phyloP scores from a whole-genome alignment of 2,329 filamentous ascomycete species.

The Fusarium continuum region DNA sequence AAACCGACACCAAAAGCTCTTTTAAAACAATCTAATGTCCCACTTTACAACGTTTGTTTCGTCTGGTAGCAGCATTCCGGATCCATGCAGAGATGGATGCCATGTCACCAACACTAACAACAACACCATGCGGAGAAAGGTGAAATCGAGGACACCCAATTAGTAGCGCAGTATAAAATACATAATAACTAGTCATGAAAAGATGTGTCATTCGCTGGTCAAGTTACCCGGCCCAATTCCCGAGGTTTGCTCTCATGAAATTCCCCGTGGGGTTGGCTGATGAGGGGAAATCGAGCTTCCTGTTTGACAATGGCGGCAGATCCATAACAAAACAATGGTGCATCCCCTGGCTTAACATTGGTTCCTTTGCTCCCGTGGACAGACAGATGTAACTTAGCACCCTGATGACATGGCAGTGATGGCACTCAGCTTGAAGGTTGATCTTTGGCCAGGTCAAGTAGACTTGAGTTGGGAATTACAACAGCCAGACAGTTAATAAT shows the following conservation, averaged over 20 bases:
- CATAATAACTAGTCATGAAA: constrained; percentile 10
- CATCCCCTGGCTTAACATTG: constrained; percentile 12
- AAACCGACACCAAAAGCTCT: too few relatives aligned
- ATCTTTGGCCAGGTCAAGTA: too few relatives aligned
- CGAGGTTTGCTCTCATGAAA: not conserved
- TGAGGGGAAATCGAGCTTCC: constrained; percentile 29
- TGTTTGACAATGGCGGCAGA: not conserved
- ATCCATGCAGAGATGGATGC: not conserved
- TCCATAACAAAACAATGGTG: constrained; percentile 9
- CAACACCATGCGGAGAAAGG: constrained; percentile 15
- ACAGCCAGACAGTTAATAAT: not conserved
- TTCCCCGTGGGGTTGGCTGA: constrained; percentile 24
- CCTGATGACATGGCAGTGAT: too few relatives aligned
- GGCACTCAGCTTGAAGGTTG: too few relatives aligned
- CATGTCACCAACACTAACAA: too few relatives aligned
- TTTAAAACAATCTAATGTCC: not conserved
- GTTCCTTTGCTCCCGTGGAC: not conserved
- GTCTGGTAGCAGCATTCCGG: constrained; percentile 1
- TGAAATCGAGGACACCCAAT: too few relatives aligned
- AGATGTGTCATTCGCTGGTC: constrained; percentile 4
- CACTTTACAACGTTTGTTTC: not conserved
- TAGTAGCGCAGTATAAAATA: too few relatives aligned
- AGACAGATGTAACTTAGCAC: too few relatives aligned
- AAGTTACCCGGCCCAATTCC: not conserved
- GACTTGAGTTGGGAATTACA: too few relatives aligned